phyloP scores from a whole-genome alignment of 495 filamentous ascomycete genomes.

The Penicillium psychrofluorescens region DNA sequence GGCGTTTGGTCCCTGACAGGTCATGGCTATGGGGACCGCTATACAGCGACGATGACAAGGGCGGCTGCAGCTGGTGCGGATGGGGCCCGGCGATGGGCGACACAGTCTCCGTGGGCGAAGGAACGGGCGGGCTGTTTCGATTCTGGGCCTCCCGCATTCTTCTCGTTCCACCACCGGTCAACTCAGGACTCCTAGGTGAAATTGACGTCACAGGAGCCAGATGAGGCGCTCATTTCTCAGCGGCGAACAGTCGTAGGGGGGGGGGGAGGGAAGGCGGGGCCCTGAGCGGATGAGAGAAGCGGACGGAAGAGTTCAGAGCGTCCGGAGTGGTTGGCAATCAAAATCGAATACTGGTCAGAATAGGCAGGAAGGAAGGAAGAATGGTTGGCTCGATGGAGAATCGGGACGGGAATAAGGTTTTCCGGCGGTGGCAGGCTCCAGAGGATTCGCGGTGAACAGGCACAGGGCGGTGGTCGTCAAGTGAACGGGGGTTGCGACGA shows the following conservation, averaged over 20 bases:
- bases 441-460: slow-evolving; percentile 11
- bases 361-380: neutral
- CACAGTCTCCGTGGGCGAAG: slow-evolving; percentile 35
- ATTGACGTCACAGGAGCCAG: slow-evolving; percentile 23
- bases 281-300: no score
- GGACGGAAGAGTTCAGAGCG: neutral
- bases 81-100: slow-evolving; percentile 22
- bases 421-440: no score
- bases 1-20: slow-evolving; percentile 2
- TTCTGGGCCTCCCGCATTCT: slow-evolving; percentile 34
- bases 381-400: neutral
- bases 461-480: no score
- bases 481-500: slow-evolving; percentile 1
- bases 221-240: slow-evolving; percentile 31
- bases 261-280: neutral
- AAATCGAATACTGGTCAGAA: no score
- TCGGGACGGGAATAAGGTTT: slow-evolving; percentile 8
- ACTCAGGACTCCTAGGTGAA: slow-evolving; percentile 29
- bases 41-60: slow-evolving; percentile 19
- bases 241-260: slow-evolving; percentile 14
- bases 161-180: slow-evolving; percentile 25
- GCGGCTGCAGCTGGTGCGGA: slow-evolving; percentile 19
- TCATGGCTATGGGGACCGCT: slow-evolving; percentile 12
- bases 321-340: neutral
- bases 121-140: slow-evolving; percentile 35